These are phyloP conservation scores for Lepiota subincarnata DNA, from an alignment of 768 basidiomycete genomes.

Conservation along the genomic window DNA sequence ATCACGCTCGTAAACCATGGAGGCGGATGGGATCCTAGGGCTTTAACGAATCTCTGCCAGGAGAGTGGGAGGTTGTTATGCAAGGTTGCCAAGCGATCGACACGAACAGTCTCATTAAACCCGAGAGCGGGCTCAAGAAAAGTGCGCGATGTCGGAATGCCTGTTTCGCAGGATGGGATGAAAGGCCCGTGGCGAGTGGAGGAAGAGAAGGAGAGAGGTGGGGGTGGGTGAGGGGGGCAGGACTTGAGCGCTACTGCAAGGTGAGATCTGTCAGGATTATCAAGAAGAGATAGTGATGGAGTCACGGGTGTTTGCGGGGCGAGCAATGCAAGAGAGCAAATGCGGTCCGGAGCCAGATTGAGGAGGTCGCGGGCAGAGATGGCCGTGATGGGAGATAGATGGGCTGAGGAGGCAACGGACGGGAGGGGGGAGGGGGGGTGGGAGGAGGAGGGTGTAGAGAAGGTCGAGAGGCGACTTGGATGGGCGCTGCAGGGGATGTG, in stretches of 20 bases:
- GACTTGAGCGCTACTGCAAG: too few relatives aligned
- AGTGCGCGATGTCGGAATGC: background rate
- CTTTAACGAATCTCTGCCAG: background rate
- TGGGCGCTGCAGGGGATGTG: background rate
- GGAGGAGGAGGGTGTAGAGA: background rate
- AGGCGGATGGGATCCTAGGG: conserved; percentile 4
- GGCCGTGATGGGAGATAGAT: conserved; percentile 22
- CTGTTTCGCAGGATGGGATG: conserved; percentile 4
- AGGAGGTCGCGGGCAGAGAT: conserved; percentile 16
- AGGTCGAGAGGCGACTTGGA: background rate
- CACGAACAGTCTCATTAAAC: background rate
- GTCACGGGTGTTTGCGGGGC: conserved; percentile 4
- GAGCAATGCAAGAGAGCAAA: background rate
- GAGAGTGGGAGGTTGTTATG: background rate
- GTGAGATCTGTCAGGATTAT: conserved; percentile 7
- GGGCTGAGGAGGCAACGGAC: background rate
- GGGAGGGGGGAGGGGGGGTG: background rate
- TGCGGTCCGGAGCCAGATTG: conserved; percentile 1
- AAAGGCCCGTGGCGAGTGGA: background rate
- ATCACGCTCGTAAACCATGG: background rate
- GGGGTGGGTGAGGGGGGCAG: background rate
- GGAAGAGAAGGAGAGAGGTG: background rate
- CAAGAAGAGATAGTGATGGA: conserved; percentile 7
- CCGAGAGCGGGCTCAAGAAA: background rate
- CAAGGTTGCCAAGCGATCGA: conserved; percentile 1